phyloP scores from a whole-genome alignment of 192 early-diverging fungal genomes.

The Podila epigama region DNA sequence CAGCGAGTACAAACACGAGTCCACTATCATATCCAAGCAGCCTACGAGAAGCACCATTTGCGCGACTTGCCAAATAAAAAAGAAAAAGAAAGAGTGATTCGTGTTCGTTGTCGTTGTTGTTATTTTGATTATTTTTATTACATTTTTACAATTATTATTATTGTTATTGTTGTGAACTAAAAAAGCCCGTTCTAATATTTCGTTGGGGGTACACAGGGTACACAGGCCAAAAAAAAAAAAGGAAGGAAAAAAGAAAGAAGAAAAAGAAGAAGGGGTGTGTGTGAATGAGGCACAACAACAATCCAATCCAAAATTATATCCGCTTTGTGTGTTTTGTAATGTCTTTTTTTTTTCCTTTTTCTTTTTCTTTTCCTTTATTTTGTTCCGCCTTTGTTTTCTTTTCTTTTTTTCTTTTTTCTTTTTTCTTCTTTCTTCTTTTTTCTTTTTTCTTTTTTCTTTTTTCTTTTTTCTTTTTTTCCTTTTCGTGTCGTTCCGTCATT shows the following conservation, averaged over 20 bases:
- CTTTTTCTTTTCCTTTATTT: not conserved
- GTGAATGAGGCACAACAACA: not conserved
- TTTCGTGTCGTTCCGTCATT: not conserved
- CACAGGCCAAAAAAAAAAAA: not conserved
- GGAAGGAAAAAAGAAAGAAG: slow-evolving; percentile 12
- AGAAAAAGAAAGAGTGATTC: too few species aligned
- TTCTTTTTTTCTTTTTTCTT: slow-evolving; percentile 2
- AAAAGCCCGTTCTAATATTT: not conserved
- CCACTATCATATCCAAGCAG: too few species aligned
- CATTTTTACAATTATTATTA: not conserved
- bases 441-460: not conserved
- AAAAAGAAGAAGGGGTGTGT: slow-evolving; percentile 5
- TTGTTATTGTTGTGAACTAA: too few species aligned
- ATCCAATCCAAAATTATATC: not conserved
- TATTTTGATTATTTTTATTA: not conserved
- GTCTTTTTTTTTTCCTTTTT: slow-evolving; percentile 13
- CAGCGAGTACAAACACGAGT: too few species aligned
- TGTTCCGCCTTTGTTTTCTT: not conserved
- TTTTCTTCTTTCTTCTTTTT: not conserved
- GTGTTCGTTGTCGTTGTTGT: not conserved
- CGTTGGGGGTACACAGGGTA: not conserved
- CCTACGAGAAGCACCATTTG: too few species aligned
- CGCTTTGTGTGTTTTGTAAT: not conserved
- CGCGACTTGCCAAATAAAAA: too few species aligned
- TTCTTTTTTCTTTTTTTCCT: not conserved